Evolutionary conservation across 2,329 filamentous ascomycete genomes (phyloP), one percentile per base, ranked within the genome.

Genomic region (Colletotrichum viniferum): DNA sequence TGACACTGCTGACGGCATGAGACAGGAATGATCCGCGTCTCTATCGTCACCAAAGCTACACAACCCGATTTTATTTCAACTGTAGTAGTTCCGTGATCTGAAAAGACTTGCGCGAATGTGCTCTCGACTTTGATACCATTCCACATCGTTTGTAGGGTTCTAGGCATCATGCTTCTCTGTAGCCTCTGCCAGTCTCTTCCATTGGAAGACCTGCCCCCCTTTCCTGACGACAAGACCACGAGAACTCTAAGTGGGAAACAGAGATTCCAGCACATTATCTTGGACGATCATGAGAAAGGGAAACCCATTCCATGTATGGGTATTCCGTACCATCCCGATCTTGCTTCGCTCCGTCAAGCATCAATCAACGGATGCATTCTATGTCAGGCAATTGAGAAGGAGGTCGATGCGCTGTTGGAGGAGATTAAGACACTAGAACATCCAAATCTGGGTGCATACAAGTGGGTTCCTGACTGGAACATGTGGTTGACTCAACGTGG

Each of bases 401-500:
- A 74, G 24, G 67, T 38, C 5, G 52, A 62, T 30, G 68, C 36
- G 9, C 36, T 74, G 7, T 32, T 71, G 12, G 55, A 67, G 18
- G 69, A 74, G 30, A 66, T 74, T 21, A 63, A 72, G 24, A 66
- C 66, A 16, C 26, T n/a, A 7, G 28, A 24, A 5, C 28, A 61
- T 21, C 21, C 34, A 7, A 43, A 62, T 3, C 5, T 60, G 3
- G 16, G 61, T 3, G 7, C 14, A 3, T 30, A 32, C 24, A 52
- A n/a, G 13, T 55, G 28, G 14, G 21, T 60, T 21, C 72, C 72
- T 26, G 43, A 34, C 24, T 74, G 72, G 72, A 61, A 71, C 30
- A 74, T 74, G 67, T 74, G 72, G 72, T 10, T 71, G 36, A 66
- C 67, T 14, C 48, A 36, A 26, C 67, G 72, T 10, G 52, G 52